Evolutionary conservation across 345 rosid genomes (phyloP).

Genomic region (Dovyalis caffra): DNA sequence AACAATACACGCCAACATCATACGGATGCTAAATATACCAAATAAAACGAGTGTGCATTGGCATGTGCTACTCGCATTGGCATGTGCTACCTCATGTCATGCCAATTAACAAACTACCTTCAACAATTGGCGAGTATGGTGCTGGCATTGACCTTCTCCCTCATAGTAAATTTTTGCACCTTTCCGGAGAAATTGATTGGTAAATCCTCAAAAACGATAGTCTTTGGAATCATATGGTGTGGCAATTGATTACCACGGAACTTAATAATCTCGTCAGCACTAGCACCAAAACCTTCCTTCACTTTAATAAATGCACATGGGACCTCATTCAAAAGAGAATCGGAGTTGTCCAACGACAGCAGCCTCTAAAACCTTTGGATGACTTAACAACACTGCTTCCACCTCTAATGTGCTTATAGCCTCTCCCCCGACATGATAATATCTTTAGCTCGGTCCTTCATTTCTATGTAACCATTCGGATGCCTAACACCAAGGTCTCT

Average conservation of each 20-base stretch:
- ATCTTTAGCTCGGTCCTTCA: slow-evolving; percentile 61
- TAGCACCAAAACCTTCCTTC: slow-evolving; percentile 31
- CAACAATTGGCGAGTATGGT: background rate
- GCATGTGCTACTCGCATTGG: too few relatives aligned
- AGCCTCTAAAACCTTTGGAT: slow-evolving; percentile 42
- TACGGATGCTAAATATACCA: too few relatives aligned
- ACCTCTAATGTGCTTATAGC: slow-evolving; percentile 47
- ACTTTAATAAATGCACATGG: slow-evolving; percentile 51
- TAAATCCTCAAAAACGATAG: slow-evolving; percentile 41
- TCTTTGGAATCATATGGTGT: slow-evolving; percentile 37
- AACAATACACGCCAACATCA: too few relatives aligned
- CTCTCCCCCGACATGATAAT: slow-evolving; percentile 24
- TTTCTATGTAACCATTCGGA: slow-evolving; percentile 47
- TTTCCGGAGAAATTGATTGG: slow-evolving; percentile 52
- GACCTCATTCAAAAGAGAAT: slow-evolving; percentile 25
- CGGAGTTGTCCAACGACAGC: slow-evolving; percentile 47
- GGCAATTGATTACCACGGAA: slow-evolving; percentile 34
- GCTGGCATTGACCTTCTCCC: slow-evolving; percentile 32
- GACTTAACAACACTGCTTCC: slow-evolving; percentile 37
- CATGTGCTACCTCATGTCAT: too few relatives aligned
- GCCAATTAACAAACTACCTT: too few relatives aligned
- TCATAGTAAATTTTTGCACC: slow-evolving; percentile 42
- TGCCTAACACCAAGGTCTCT: slow-evolving; percentile 54
- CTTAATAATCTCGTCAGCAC: slow-evolving; percentile 32
- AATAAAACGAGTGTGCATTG: too few relatives aligned